Base-by-base conservation (phyloP, 2,329 filamentous ascomycete species). In the Clonostachys sp. region DNA sequence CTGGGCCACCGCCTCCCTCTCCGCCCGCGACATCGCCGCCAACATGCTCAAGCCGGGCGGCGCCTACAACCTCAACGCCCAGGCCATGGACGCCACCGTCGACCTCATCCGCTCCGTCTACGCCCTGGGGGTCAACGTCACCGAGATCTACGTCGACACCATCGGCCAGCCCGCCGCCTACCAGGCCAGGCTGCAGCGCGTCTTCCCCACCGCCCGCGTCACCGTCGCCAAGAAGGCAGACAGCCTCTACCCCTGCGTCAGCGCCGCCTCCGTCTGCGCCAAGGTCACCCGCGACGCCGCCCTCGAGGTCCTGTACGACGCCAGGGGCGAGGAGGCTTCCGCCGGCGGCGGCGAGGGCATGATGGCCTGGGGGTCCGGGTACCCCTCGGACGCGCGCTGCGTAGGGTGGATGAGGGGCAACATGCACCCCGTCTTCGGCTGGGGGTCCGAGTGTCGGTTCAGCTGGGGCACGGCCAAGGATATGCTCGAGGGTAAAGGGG, bases 401-500 rank as follows among this genome's bases (percentile, higher is more conserved):
- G n/a, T n/a, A n/a, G 87, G 52, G 18, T 99, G 94, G 92, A 64
- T 99, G 61, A 88, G 84, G 68, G 72, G 72, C 38, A 94, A 92
- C 54, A 92, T 96, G 84, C 86, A 99, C 61, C 89, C 89, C 4
- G 70, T 97, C 2, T 99, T 97, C 71, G 94, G 94, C 13, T 99
- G 94, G 92, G 91, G 92, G 0, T 80, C 80, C 20, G 91, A 97
- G 68, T 95, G 90, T 63, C 78, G 94, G 5, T 97, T 96, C 61
- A 96, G 91, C 61, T 99, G 94, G 94, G 88, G 87, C 0, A 97
- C 94, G 1, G 88, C 88, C 3, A 96, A 95, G 70, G 91, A 97
- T 60, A 80, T 97, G 82, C 71, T 99, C 5, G 91, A 96, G 55
- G 71, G 74, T n/a, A 90, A 87, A 63, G 77, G 73, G 9, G 74